Base-by-base conservation (phyloP, 345 rosid genomes). In the Linum usitatissimum region DNA sequence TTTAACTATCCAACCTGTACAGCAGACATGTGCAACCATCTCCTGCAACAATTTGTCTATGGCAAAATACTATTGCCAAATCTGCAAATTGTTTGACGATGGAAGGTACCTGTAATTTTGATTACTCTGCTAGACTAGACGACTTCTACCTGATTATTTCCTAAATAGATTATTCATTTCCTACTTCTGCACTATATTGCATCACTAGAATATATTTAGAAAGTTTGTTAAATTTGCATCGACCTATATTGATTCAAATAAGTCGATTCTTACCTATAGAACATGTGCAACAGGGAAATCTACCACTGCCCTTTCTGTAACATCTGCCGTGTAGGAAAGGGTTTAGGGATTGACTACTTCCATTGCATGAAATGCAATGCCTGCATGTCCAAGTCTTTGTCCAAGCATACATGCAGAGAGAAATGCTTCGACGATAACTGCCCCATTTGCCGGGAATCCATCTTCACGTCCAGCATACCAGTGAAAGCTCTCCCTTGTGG, bases 321-420 rank as follows among this genome's bases (percentile, higher is more conserved):
- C 71, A 80, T 91, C 61, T 91, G 96, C 68, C 81, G 93, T 54
- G 62, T 91, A 10, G 97, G 97, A 66, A 86, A 84, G 78, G 94
- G 94, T 63, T 79, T 91, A 67, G 93, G 87, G 42, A 70, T 84
- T 59, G 86, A 86, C 65, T 88, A 81, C 71, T 88, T 86, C 57
- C 94, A 88, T 67, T 88, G 97, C 82, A 88, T 91, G 96, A 84
- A 74, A 49, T 87, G 97, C 85, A 88, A 91, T 69, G 94, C 86
- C 62, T 88, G 97, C 75, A 81, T 91, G 96, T 69, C 88, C 18
- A 53, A 57, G 60, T 71, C 81, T 60, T 78, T 88, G 48, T 68
- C 64, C 4, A 73, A 66, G 42, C 96, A 91, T 60, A 48, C 67
- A 63, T 88, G 96, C 73, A 75, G 84, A 64, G 84, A 88, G 61